Percentiles rank a stretch among this genome's conserved stretches.
Evolutionary conservation across 106 monocot genomes (phyloP).

Genomic region (Platanthera guangdongensis): DNA sequence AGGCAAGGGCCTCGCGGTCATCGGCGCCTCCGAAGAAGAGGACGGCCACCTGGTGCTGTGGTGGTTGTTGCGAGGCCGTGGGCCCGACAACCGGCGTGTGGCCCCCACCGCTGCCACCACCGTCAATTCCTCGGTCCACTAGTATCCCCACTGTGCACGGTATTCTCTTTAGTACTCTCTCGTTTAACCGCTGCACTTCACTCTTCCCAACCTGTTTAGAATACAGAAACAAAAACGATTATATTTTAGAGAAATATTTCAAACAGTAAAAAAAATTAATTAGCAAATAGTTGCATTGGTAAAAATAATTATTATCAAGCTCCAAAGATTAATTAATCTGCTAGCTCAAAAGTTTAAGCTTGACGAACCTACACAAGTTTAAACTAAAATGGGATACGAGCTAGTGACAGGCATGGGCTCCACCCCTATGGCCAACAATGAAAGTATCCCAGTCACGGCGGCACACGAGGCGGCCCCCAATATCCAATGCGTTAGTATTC

Average conservation of each 20-base stretch:
- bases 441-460: too few relatives aligned
- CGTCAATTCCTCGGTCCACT: background rate
- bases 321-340: too few relatives aligned
- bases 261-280: background rate
- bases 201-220: constrained; percentile 13
- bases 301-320: too few relatives aligned
- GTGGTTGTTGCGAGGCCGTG: background rate
- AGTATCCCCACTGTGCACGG: background rate
- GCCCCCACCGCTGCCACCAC: background rate
- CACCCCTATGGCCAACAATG: too few relatives aligned
- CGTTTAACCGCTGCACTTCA: background rate
- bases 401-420: too few relatives aligned
- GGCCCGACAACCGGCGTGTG: background rate
- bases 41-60: background rate
- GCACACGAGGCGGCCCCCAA: too few relatives aligned
- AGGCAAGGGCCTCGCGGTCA: constrained; percentile 16
- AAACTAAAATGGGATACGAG: too few relatives aligned
- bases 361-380: too few relatives aligned
- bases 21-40: constrained; percentile 21
- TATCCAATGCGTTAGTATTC: too few relatives aligned
- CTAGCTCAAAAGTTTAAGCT: too few relatives aligned
- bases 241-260: background rate
- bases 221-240: background rate
- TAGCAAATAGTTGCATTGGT: background rate
- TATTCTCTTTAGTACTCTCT: background rate